Base-by-base conservation (phyloP, 345 rosid species). In the Triadica sebifera region DNA sequence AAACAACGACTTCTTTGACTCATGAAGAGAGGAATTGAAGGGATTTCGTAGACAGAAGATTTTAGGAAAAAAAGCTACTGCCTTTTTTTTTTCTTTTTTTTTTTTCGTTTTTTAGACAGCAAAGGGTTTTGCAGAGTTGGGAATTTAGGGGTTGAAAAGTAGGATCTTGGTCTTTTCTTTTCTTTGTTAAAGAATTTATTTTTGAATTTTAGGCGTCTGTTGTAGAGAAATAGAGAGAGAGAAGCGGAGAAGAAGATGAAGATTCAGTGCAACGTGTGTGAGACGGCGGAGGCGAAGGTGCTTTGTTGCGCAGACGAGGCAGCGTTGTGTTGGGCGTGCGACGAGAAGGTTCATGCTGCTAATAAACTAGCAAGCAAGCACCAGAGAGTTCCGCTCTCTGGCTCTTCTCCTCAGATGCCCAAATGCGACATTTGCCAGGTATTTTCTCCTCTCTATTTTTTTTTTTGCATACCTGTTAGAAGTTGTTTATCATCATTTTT, bases 231-330 rank as follows among this genome's bases (percentile, higher is more conserved):
- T 45, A 24, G 50, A 56, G 47, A 39, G 25, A 49, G 78, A 60
- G 46, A 64, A 43, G 47, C 8, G 47, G 10, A 43, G 34, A 12
- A 37, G 71, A 72, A 67, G 72, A 94, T 94, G 98, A 95, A 90
- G 93, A 93, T 95, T 61, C 97, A 92, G 91, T 95, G 99, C 75
- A 92, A 93, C 92, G 98, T 93, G 47, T 95, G 99, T 78, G 96
- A 93, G 82, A 82, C 79, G 64, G 94, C 96, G 80, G 99, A 91
- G 87, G 99, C 99, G 49, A 85, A 76, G 75, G 98, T 95, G 79
- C 81, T 95, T 39, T 95, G 99, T 77, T 95, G 99, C 77, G 98
- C 99, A n/a, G 98, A 95, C 72, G 99, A 95, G 86, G 99, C 99
- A 71, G 99, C 98, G 34, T 81, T 95, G 65, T 95, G 99, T 84